Percentiles rank a stretch among this genome's conserved stretches.
These are phyloP conservation scores for Brassica balearica DNA, from an alignment of 441 rosid genomes.

Conservation along the genomic window DNA sequence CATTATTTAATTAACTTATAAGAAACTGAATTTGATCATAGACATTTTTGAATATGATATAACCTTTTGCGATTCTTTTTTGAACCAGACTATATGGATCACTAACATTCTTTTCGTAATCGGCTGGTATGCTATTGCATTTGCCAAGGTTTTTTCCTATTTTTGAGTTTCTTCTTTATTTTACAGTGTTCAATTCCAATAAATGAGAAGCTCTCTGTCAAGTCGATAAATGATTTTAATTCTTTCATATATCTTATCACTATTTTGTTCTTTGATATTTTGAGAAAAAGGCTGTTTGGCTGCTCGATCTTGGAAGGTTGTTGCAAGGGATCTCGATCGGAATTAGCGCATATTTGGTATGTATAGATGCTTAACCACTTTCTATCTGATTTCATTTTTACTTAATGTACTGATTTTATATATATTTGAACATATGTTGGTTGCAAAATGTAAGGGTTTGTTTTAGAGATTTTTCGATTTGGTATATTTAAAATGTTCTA, in stretches of 20 bases:
- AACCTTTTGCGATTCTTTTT: neutral
- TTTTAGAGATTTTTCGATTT: neutral
- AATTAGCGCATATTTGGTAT: conserved; percentile 41
- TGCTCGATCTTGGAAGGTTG: conserved; percentile 45
- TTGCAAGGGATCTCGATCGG: conserved; percentile 44
- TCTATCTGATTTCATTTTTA: neutral
- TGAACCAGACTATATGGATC: conserved; percentile 42
- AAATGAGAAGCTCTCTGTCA: neutral
- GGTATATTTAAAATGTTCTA: neutral
- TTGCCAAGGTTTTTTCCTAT: conserved; percentile 38
- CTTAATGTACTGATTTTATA: neutral
- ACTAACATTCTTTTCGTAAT: conserved; percentile 20
- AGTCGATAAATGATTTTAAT: neutral
- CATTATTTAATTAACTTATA: neutral
- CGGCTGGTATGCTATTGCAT: conserved; percentile 43
- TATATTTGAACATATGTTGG: neutral
- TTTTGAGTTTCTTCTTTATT: neutral
- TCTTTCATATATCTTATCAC: neutral
- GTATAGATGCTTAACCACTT: neutral
- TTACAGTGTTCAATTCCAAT: neutral
- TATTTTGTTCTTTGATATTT: conserved; percentile 9
- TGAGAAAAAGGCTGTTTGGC: conserved; percentile 39
- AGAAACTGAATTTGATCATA: neutral
- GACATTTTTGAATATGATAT: neutral
- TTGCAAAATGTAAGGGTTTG: conserved; percentile 6